A percentile compares a stretch with the other conserved stretches of the same genome.
Conservation (phyloP, 2,329 filamentous ascomycete genomes). For the Lachnellula suecica region DNA sequence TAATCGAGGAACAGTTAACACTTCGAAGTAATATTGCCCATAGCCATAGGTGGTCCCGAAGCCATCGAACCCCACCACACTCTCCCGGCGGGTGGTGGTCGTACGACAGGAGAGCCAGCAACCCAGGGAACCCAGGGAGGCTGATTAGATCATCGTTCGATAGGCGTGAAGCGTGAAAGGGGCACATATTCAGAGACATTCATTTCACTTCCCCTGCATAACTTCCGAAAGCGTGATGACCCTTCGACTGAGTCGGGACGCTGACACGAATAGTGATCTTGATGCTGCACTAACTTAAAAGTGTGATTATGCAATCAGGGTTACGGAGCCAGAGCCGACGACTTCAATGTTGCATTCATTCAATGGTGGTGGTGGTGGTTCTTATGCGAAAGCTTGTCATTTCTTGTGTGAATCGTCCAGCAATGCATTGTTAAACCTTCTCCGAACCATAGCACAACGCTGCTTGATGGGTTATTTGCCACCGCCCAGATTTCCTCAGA, state of each 20-base stretch:
- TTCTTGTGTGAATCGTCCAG: neutral
- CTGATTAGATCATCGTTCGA: neutral
- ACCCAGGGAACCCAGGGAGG: too few relatives aligned
- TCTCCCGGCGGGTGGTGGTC: too few relatives aligned
- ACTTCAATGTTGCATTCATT: neutral
- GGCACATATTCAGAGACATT: slow-evolving; percentile 2
- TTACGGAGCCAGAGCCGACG: neutral
- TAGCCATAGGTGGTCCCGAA: too few relatives aligned
- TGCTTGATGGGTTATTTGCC: too few relatives aligned
- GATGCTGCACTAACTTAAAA: slow-evolving; percentile 5
- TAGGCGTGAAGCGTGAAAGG: neutral
- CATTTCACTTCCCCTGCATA: slow-evolving; percentile 8
- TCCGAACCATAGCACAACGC: too few relatives aligned
- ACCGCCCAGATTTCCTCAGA: too few relatives aligned
- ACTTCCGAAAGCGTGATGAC: slow-evolving; percentile 6
- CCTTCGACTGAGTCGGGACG: neutral
- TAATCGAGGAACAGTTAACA: too few relatives aligned
- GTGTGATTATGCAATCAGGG: slow-evolving; percentile 15
- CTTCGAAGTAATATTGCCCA: too few relatives aligned
- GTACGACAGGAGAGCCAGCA: too few relatives aligned
- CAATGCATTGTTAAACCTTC: neutral
- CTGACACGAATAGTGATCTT: too few relatives aligned
- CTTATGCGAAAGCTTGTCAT: neutral
- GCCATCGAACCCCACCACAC: too few relatives aligned
- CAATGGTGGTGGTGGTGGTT: neutral